A percentile compares a stretch with the other conserved stretches of the same genome.
phyloP scores from a whole-genome alignment of 345 rosid genomes.

The Brassica carinata region DNA sequence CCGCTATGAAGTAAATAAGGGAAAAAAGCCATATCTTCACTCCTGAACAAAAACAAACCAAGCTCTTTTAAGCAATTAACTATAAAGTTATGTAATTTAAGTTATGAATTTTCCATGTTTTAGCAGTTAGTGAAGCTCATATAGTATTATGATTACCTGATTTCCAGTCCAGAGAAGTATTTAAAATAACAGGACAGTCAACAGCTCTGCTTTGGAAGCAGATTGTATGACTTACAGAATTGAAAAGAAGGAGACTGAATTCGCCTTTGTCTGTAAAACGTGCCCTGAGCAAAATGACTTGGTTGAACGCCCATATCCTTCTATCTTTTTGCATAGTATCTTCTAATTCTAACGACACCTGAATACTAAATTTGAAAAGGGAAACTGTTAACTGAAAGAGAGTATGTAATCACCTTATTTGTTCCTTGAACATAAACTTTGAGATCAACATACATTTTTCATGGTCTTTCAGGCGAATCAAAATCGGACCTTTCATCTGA shows the following conservation, averaged over 20 bases:
- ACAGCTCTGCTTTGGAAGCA: no score
- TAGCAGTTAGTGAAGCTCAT: no score
- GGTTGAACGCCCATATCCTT: conserved; percentile 54
- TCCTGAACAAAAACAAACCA: conserved; percentile 46
- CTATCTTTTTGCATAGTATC: conserved; percentile 69
- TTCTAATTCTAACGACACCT: conserved; percentile 46
- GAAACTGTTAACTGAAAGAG: not conserved
- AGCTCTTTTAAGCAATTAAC: no score
- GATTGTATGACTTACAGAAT: no score
- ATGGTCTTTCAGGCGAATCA: conserved; percentile 70
- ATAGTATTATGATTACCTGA: no score
- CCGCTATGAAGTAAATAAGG: conserved; percentile 81
- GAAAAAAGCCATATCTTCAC: conserved; percentile 96
- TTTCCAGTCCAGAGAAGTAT: no score
- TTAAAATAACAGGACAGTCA: no score
- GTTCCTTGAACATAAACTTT: conserved; percentile 59
- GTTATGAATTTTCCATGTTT: no score
- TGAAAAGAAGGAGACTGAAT: no score
- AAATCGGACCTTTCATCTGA: conserved; percentile 73
- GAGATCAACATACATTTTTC: conserved; percentile 52
- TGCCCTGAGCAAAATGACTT: no score
- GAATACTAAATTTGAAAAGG: not conserved
- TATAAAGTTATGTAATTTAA: no score
- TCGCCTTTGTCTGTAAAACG: no score
- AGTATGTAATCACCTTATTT: conserved; percentile 51